phyloP scores from a whole-genome alignment of 2,329 filamentous ascomycete genomes.

The Zymoseptoria ardabiliae region DNA sequence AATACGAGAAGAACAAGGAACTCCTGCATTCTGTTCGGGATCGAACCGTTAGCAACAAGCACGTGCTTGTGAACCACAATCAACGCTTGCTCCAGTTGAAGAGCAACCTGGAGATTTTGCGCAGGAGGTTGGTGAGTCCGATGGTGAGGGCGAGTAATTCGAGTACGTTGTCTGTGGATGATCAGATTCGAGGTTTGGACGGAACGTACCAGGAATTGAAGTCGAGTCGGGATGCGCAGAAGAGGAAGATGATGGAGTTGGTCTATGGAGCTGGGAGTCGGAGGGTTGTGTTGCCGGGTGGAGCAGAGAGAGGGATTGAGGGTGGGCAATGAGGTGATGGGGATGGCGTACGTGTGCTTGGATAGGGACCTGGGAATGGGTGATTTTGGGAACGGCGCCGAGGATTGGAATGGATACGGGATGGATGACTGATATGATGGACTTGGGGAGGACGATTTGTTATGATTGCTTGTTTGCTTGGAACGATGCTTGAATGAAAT shows the following conservation, averaged over 20 bases:
- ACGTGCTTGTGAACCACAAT: conserved; percentile 78
- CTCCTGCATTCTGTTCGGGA: conserved; percentile 72
- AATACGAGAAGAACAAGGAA: conserved; percentile 84
- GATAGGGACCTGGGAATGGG: neutral
- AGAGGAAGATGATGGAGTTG: conserved; percentile 30
- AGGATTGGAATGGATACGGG: neutral
- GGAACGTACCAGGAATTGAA: conserved; percentile 73
- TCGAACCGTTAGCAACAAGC: conserved; percentile 81
- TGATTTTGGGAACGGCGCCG: neutral
- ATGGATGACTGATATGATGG: neutral
- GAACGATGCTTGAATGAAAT: neutral
- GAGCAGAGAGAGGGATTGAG: conserved; percentile 11
- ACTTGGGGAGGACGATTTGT: neutral
- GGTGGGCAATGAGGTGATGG: conserved; percentile 1
- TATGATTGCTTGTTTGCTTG: neutral
- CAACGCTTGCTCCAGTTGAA: conserved; percentile 76
- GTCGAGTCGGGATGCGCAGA: conserved; percentile 64
- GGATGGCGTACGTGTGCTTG: neutral
- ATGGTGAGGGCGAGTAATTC: conserved; percentile 63
- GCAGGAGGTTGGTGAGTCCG: conserved; percentile 76
- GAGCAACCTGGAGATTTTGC: conserved; percentile 75
- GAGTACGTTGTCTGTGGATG: conserved; percentile 67
- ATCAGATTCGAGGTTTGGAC: conserved; percentile 77
- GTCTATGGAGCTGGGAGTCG: conserved; percentile 25
- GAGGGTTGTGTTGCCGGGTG: conserved; percentile 12